Evolutionary conservation across 345 rosid species (phyloP).

Genomic region (Dipteronia sinensis): DNA sequence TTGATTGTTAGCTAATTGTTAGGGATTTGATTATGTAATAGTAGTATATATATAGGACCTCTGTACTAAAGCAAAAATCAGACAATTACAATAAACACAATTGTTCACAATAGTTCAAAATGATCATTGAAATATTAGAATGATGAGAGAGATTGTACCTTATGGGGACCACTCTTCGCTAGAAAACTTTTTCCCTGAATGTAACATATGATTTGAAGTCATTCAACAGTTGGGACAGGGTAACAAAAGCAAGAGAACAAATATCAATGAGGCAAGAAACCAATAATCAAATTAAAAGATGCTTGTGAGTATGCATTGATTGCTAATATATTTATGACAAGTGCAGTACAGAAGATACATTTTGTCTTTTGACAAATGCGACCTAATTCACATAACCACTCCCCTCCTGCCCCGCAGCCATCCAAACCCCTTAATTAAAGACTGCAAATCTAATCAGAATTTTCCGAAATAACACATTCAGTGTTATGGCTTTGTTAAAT

Average conservation of each 20-base stretch:
- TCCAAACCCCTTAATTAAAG: background rate
- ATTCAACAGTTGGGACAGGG: slow-evolving; percentile 9
- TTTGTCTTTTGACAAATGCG: background rate
- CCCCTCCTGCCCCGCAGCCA: background rate
- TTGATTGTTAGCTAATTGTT: too few species aligned
- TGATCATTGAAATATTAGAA: slow-evolving; percentile 15
- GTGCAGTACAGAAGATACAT: background rate
- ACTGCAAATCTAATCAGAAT: background rate
- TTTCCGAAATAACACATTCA: background rate
- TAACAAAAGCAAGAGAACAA: slow-evolving; percentile 4
- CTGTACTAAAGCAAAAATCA: too few species aligned
- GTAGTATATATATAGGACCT: too few species aligned
- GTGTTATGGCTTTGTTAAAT: background rate
- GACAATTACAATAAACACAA: too few species aligned
- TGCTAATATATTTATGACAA: background rate
- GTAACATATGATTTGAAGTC: slow-evolving; percentile 23
- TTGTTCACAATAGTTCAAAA: background rate
- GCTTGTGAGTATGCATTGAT: background rate
- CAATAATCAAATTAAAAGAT: slow-evolving; percentile 8
- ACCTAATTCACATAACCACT: background rate
- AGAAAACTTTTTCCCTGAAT: slow-evolving; percentile 52
- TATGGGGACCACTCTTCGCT: slow-evolving; percentile 62
- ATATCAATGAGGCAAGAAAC: background rate
- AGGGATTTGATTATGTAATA: too few species aligned
- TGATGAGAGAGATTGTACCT: slow-evolving; percentile 43